These are phyloP conservation scores for Leccinum ambiguum DNA, from an alignment of 1,284 basidiomycete genomes.

Conservation along the genomic window DNA sequence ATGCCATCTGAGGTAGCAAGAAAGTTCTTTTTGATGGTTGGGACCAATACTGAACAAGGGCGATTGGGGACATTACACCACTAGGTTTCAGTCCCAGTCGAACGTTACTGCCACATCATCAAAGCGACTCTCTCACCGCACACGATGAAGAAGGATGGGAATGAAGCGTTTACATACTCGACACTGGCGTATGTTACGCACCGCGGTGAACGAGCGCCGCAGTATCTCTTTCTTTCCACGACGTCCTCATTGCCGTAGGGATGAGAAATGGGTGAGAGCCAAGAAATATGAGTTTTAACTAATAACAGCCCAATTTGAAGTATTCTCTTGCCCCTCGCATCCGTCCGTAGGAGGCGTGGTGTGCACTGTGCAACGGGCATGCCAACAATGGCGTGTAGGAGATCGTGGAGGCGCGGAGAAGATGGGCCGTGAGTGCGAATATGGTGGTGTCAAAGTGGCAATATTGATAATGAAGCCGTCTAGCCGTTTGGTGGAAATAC, in stretches of 20 bases:
- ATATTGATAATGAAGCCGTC: conserved; percentile 6
- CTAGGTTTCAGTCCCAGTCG: not conserved
- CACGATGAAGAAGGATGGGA: conserved; percentile 13
- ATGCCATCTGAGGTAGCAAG: no score
- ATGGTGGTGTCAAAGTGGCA: conserved; percentile 1
- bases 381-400: conserved; percentile 7
- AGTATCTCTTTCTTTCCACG: not conserved
- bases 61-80: conserved; percentile 6
- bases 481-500: conserved; percentile 8
- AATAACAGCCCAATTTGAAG: conserved; percentile 7
- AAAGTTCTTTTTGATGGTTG: no score
- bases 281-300: conserved; percentile 1
- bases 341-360: conserved; percentile 1
- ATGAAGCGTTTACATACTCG: conserved; percentile 12
- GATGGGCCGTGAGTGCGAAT: not conserved
- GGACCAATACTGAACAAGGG: not conserved
- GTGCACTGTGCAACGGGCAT: conserved; percentile 6
- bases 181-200: not conserved
- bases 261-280: not conserved
- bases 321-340: not conserved
- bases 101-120: not conserved
- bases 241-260: not conserved
- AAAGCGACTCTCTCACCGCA: not conserved
- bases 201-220: not conserved
- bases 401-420: conserved; percentile 12